Evolutionary conservation across 305 asterid genomes (phyloP).

Genomic region (Fraxinus greggii): DNA sequence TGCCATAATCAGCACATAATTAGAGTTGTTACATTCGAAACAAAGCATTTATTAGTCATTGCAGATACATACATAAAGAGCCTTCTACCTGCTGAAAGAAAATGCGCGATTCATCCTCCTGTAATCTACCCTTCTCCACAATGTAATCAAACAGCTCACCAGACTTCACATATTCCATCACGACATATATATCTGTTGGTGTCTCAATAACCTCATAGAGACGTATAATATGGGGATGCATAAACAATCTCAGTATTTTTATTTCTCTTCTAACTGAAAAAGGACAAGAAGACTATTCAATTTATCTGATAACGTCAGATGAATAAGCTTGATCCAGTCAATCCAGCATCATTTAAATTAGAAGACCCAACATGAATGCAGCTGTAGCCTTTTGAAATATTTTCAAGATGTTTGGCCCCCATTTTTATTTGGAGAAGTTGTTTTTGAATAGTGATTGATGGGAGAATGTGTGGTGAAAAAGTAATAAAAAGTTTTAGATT

Average conservation of each 20-base stretch:
- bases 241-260: slow-evolving; percentile 39
- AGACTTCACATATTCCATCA: slow-evolving; percentile 44
- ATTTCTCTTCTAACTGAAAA: slow-evolving; percentile 44
- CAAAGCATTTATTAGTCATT: background rate
- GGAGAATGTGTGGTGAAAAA: too few species aligned
- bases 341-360: background rate
- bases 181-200: slow-evolving; percentile 39
- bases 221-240: slow-evolving; percentile 48
- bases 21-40: background rate
- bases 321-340: background rate
- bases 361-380: background rate
- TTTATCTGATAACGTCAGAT: background rate
- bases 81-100: slow-evolving; percentile 43
- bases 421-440: too few species aligned
- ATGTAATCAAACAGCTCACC: slow-evolving; percentile 45
- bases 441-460: too few species aligned
- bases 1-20: slow-evolving; percentile 18
- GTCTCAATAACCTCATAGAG: slow-evolving; percentile 47
- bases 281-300: background rate
- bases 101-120: slow-evolving; percentile 46
- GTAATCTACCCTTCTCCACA: slow-evolving; percentile 47
- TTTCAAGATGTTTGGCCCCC: too few species aligned
- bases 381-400: background rate
- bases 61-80: background rate
- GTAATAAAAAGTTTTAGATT: too few species aligned